phyloP scores from a whole-genome alignment of 2,329 filamentous ascomycete genomes.

The Hypoxylon sp. region DNA sequence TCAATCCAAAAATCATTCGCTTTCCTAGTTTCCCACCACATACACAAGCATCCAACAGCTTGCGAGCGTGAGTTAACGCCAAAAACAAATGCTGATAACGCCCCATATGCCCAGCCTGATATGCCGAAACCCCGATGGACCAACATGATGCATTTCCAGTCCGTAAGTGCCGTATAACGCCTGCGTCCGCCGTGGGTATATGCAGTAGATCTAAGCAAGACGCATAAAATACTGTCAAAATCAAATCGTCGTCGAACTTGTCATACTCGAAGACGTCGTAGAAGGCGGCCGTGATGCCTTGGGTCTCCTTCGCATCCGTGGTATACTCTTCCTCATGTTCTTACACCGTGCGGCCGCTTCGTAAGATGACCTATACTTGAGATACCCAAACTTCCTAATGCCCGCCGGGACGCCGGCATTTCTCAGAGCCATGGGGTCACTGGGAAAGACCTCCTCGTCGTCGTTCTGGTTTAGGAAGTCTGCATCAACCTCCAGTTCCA shows the following conservation, averaged over 20 bases:
- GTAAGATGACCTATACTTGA: constrained; percentile 48
- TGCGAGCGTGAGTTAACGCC: constrained; percentile 38
- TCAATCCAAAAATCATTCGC: constrained; percentile 23
- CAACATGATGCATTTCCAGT: constrained; percentile 40
- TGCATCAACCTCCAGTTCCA: constrained; percentile 45
- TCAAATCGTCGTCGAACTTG: constrained; percentile 31
- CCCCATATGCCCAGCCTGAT: constrained; percentile 29
- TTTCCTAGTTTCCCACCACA: constrained; percentile 24
- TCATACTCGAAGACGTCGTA: constrained; percentile 20
- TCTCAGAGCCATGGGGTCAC: constrained; percentile 38
- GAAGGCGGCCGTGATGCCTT: constrained; percentile 29
- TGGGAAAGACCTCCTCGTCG: constrained; percentile 37
- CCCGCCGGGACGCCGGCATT: constrained; percentile 44
- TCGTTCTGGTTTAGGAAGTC: constrained; percentile 38
- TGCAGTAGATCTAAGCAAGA: constrained; percentile 34
- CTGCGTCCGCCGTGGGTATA: constrained; percentile 46
- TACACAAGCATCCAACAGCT: constrained; percentile 22
- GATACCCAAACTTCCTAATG: constrained; percentile 44
- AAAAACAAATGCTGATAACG: constrained; percentile 43
- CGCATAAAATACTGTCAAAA: constrained; percentile 7
- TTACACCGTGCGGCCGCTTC: constrained; percentile 48
- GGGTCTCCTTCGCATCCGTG: constrained; percentile 48
- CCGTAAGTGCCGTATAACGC: constrained; percentile 24
- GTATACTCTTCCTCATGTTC: constrained; percentile 48
- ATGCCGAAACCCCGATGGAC: constrained; percentile 25